A percentile compares a stretch with the other conserved stretches of the same genome.
phyloP scores from a whole-genome alignment of 352 stramenopile species.

The Phytopythium aichiense region DNA sequence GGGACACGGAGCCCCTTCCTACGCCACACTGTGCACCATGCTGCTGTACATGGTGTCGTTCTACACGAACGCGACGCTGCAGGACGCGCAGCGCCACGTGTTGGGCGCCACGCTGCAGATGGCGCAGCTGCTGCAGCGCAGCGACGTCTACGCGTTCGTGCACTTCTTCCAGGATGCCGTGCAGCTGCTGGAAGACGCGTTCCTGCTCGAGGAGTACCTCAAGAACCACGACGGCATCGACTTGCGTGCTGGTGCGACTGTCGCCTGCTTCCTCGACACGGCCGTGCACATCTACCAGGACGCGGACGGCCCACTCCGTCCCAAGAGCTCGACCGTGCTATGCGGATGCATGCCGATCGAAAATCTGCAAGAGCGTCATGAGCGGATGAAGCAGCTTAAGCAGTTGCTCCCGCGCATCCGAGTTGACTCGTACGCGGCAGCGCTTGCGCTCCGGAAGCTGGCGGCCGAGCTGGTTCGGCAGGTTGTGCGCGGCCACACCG shows the following conservation, averaged over 20 bases:
- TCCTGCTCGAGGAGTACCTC: conserved; percentile 47
- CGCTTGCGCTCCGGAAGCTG: conserved; percentile 31
- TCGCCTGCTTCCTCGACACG: conserved; percentile 52
- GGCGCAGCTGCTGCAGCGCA: conserved; percentile 45
- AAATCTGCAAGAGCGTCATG: conserved; percentile 17
- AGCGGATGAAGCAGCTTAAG: conserved; percentile 44
- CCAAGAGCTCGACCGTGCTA: conserved; percentile 24
- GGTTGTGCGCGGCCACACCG: conserved; percentile 27
- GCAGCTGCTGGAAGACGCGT: conserved; percentile 47
- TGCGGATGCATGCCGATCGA: conserved; percentile 46
- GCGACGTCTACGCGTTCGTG: conserved; percentile 52
- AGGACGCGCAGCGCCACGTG: conserved; percentile 36
- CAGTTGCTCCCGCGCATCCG: conserved; percentile 42
- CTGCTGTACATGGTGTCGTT: conserved; percentile 76
- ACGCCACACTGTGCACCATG: conserved; percentile 53
- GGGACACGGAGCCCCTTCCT: conserved; percentile 28
- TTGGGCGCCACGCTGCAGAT: conserved; percentile 46
- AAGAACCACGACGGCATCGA: conserved; percentile 22
- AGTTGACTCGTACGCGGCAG: conserved; percentile 30
- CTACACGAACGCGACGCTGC: conserved; percentile 39
- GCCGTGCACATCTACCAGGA: conserved; percentile 65
- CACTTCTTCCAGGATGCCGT: conserved; percentile 64
- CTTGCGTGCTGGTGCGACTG: conserved; percentile 17
- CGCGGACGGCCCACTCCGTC: conserved; percentile 40
- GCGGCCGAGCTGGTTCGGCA: conserved; percentile 26